Percentiles rank a stretch among this genome's conserved stretches.
Evolutionary conservation across 306 rosid species (phyloP).

Genomic region (Styphnolobium japonicum): DNA sequence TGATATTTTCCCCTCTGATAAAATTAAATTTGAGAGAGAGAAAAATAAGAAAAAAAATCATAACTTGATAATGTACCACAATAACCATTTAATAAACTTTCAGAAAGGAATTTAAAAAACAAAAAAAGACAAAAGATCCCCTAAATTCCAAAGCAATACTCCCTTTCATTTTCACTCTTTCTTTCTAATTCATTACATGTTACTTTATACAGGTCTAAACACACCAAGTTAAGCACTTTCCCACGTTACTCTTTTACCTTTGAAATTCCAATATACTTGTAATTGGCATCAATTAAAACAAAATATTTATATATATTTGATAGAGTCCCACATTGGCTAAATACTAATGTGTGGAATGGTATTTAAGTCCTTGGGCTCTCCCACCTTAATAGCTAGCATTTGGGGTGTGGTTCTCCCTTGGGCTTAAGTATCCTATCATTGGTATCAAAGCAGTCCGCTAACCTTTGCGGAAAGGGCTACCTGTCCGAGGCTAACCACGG

Average conservation of each 20-base stretch:
- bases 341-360: too few species aligned
- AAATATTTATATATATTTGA: neutral
- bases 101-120: neutral
- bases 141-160: neutral
- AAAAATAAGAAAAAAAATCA: neutral
- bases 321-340: too few species aligned
- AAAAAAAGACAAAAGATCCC: neutral
- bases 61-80: constrained; percentile 1
- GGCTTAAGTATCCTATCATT: too few species aligned
- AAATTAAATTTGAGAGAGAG: constrained; percentile 9
- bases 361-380: too few species aligned
- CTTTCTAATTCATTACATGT: constrained; percentile 2
- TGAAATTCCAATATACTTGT: neutral
- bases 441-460: too few species aligned
- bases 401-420: too few species aligned
- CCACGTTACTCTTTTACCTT: neutral
- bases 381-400: too few species aligned
- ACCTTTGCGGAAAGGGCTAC: too few species aligned
- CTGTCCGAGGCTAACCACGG: too few species aligned
- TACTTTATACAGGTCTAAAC: constrained; percentile 2
- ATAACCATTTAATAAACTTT: neutral
- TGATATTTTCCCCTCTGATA: constrained; percentile 80
- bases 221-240: neutral
- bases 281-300: neutral
- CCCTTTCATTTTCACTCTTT: neutral